These are phyloP conservation scores for Sanghuangporus sanghuang DNA, from an alignment of 1,284 basidiomycete genomes.

Conservation along the genomic window DNA sequence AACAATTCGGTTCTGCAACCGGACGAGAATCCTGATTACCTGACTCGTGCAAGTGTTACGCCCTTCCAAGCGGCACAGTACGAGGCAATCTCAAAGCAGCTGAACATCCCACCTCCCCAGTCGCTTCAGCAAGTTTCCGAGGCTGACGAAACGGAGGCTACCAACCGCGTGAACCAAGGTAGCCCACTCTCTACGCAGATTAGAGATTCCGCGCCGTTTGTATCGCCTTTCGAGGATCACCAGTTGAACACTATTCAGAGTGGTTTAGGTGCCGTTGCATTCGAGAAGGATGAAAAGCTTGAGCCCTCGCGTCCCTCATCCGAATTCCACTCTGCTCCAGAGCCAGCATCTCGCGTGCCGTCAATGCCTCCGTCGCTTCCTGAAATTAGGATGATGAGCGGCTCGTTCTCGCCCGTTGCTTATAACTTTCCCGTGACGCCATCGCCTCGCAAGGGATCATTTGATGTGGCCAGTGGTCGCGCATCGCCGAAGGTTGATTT, in stretches of 20 bases:
- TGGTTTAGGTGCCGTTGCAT: not conserved
- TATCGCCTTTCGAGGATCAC: slow-evolving; percentile 1
- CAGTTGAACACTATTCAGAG: not conserved
- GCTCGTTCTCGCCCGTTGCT: slow-evolving; percentile 31
- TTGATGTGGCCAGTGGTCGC: slow-evolving; percentile 22
- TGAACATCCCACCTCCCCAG: slow-evolving; percentile 41
- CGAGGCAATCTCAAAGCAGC: slow-evolving; percentile 54
- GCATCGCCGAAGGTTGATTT: slow-evolving; percentile 11
- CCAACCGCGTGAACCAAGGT: not conserved
- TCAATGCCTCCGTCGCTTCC: slow-evolving; percentile 50
- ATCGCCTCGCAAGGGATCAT: slow-evolving; percentile 26
- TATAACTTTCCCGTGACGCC: slow-evolving; percentile 30
- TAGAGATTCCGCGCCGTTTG: not conserved
- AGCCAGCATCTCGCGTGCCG: slow-evolving; percentile 36
- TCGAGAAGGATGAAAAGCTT: slow-evolving; percentile 17
- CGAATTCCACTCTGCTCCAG: slow-evolving; percentile 34
- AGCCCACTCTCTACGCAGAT: not conserved
- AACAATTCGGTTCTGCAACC: slow-evolving; percentile 11
- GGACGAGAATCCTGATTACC: slow-evolving; percentile 43
- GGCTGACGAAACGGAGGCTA: slow-evolving; percentile 25
- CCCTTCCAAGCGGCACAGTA: slow-evolving; percentile 72
- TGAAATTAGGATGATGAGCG: slow-evolving; percentile 37
- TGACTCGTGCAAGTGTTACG: slow-evolving; percentile 60
- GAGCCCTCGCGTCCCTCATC: slow-evolving; percentile 24
- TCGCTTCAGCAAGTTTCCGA: slow-evolving; percentile 32